Evolutionary conservation across 148 eudicot genomes (phyloP).

Genomic region (Amaranthus palmeri): DNA sequence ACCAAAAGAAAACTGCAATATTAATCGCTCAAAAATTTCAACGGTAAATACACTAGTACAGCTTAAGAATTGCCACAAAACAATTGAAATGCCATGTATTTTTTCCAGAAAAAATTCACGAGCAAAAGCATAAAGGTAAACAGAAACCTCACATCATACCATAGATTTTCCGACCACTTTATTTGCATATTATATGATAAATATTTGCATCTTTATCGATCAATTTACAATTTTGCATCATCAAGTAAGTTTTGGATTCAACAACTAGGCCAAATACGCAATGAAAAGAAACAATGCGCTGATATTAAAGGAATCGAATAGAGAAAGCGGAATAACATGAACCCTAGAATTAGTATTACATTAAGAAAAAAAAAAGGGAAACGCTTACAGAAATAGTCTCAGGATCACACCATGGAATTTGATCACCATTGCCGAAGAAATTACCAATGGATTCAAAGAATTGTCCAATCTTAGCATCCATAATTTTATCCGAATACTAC

Average conservation of each 20-base stretch:
- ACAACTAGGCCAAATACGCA: too few species aligned
- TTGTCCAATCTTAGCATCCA: slow-evolving; percentile 39
- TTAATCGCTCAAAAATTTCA: background rate
- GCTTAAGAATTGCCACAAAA: background rate
- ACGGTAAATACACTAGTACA: background rate
- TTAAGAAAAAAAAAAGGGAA: background rate
- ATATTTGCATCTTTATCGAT: too few species aligned
- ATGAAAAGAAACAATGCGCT: too few species aligned
- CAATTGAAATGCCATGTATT: background rate
- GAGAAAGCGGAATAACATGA: background rate
- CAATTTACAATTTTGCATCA: too few species aligned
- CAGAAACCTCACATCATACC: too few species aligned
- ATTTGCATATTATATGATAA: too few species aligned
- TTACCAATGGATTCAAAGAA: slow-evolving; percentile 58
- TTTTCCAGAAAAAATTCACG: background rate
- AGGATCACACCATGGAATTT: slow-evolving; percentile 72
- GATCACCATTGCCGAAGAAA: slow-evolving; percentile 73
- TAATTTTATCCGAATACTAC: background rate
- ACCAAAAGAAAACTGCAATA: background rate
- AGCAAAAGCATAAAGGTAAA: background rate
- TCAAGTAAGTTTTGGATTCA: too few species aligned
- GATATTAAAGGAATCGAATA: background rate
- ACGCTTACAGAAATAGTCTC: slow-evolving; percentile 56
- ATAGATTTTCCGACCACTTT: too few species aligned
- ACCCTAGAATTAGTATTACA: background rate